A percentile compares a stretch with the other conserved stretches of the same genome.
Conservation (phyloP, 2,329 filamentous ascomycete genomes). For the Pleurostoma richardsiae region DNA sequence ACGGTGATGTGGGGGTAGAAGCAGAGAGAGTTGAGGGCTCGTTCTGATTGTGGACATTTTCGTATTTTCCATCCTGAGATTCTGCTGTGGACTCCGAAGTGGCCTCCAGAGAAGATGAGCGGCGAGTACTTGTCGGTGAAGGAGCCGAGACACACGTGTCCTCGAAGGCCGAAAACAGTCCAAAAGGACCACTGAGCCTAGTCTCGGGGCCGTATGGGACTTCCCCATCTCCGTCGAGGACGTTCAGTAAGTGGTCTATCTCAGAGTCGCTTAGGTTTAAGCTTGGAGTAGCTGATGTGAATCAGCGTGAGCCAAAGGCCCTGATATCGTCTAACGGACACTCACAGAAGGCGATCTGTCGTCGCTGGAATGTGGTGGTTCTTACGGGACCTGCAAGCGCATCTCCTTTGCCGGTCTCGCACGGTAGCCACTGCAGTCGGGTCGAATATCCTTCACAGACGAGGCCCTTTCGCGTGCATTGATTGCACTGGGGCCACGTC, state of each 20-base stretch:
- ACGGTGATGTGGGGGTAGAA: too few relatives aligned
- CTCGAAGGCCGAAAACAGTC: not conserved
- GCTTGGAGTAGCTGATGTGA: not conserved
- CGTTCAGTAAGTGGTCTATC: constrained; percentile 9
- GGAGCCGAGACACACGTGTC: too few relatives aligned
- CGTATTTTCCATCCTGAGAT: too few relatives aligned
- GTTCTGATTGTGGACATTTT: too few relatives aligned
- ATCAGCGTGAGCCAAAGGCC: not conserved
- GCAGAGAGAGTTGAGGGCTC: too few relatives aligned
- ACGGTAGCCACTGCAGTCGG: constrained; percentile 20
- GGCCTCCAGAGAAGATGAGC: too few relatives aligned
- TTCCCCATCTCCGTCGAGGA: not conserved
- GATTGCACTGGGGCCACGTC: constrained; percentile 22
- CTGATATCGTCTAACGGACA: not conserved
- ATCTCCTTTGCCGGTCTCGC: constrained; percentile 1
- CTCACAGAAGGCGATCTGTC: not conserved
- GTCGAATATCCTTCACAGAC: constrained; percentile 23
- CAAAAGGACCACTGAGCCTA: not conserved
- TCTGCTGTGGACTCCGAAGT: too few relatives aligned
- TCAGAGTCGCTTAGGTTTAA: not conserved
- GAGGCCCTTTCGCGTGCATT: constrained; percentile 22
- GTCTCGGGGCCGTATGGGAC: not conserved
- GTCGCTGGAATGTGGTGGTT: not conserved
- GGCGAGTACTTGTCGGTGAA: too few relatives aligned
- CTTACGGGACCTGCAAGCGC: not conserved